These are phyloP conservation scores for Trichoderma brevicompactum DNA, from an alignment of 2,329 filamentous ascomycete species.

Conservation along the genomic window DNA sequence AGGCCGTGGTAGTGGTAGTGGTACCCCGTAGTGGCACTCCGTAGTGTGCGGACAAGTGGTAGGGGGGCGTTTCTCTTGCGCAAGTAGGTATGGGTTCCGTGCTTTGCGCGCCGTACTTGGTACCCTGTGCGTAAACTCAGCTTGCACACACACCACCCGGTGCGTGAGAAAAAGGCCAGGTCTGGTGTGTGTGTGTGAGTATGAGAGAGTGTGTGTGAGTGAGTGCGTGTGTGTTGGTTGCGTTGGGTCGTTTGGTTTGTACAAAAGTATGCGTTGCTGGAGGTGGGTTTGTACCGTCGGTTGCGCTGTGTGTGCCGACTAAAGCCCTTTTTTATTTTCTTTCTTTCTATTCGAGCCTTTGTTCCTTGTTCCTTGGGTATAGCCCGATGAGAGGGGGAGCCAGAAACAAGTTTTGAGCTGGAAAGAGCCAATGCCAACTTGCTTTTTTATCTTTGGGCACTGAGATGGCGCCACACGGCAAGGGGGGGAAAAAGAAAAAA, in stretches of 20 bases:
- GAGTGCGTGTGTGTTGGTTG: conserved; percentile 5
- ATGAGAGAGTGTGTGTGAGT: background rate
- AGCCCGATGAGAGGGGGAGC: too few relatives aligned
- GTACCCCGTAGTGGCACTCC: background rate
- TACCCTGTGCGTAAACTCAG: conserved; percentile 24
- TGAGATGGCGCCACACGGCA: background rate
- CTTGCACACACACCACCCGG: conserved; percentile 24
- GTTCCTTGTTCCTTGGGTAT: too few relatives aligned
- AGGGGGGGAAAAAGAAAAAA: background rate
- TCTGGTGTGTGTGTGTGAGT: background rate
- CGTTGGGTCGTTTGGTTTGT: background rate
- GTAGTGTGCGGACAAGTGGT: background rate
- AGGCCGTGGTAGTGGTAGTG: background rate
- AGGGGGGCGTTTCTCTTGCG: conserved; percentile 14
- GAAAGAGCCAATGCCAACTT: background rate
- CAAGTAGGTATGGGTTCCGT: too few relatives aligned
- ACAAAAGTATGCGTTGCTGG: background rate
- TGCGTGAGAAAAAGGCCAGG: conserved; percentile 3
- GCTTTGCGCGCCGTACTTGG: background rate
- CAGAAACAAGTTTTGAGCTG: background rate
- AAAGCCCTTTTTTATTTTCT: background rate
- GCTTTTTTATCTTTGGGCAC: background rate
- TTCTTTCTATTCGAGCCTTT: background rate
- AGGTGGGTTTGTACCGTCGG: conserved; percentile 5
- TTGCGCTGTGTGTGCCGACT: background rate